Conservation (phyloP, 768 basidiomycete genomes). For the Cyathus striatus region DNA sequence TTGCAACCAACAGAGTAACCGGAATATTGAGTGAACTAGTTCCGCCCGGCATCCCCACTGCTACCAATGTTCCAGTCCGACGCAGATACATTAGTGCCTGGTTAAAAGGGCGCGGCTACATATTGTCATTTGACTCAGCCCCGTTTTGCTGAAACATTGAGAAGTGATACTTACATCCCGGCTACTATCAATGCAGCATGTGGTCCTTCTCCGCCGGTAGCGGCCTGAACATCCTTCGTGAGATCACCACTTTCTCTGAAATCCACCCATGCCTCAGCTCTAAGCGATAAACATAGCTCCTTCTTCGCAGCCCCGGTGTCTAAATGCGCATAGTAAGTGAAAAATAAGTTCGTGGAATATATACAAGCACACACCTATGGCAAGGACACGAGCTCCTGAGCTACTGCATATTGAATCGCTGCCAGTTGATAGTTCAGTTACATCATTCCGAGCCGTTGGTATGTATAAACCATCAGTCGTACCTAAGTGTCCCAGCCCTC, state of each 20-base stretch:
- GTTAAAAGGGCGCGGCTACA: conserved; percentile 30
- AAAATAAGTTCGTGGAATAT: too few species aligned
- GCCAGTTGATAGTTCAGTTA: neutral
- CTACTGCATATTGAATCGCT: conserved; percentile 76
- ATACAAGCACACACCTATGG: conserved; percentile 26
- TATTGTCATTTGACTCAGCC: neutral
- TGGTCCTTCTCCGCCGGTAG: conserved; percentile 63
- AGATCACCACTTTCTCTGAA: conserved; percentile 62
- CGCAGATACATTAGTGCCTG: conserved; percentile 70
- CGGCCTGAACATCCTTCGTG: conserved; percentile 52
- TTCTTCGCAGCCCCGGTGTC: conserved; percentile 74
- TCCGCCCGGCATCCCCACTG: conserved; percentile 57
- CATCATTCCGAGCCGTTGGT: too few species aligned
- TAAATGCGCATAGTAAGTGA: too few species aligned
- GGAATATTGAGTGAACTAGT: conserved; percentile 48
- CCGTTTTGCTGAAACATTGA: neutral
- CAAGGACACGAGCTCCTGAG: conserved; percentile 65
- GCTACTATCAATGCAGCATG: conserved; percentile 62
- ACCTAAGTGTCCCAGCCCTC: conserved; percentile 78
- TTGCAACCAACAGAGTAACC: conserved; percentile 32
- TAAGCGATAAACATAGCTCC: conserved; percentile 43
- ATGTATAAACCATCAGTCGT: too few species aligned
- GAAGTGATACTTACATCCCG: conserved; percentile 47
- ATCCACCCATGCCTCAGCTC: conserved; percentile 74
- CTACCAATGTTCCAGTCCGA: conserved; percentile 61